phyloP scores from a whole-genome alignment of 352 stramenopile genomes.

The Globisporangium spinosum region DNA sequence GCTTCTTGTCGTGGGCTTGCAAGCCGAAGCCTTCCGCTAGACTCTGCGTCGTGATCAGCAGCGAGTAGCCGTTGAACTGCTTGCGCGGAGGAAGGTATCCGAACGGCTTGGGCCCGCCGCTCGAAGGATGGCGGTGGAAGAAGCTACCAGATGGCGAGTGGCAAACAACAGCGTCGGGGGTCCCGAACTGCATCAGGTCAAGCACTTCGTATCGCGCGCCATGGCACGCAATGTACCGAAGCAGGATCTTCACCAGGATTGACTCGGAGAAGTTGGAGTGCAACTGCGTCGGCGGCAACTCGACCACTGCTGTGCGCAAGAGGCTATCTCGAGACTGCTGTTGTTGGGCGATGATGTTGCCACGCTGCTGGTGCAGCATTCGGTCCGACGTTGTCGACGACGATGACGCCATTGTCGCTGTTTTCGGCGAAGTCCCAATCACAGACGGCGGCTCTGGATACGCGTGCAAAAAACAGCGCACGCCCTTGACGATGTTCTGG shows the following conservation, averaged over 20 bases:
- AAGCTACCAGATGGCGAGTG: conserved; percentile 77
- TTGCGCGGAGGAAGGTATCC: conserved; percentile 20
- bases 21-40: conserved; percentile 31
- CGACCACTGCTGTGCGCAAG: conserved; percentile 47
- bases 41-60: conserved; percentile 76
- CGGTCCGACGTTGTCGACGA: not conserved
- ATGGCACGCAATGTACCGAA: conserved; percentile 86
- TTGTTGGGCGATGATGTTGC: conserved; percentile 16
- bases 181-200: conserved; percentile 83
- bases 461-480: conserved; percentile 65
- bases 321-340: conserved; percentile 37
- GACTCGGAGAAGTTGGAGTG: conserved; percentile 70
- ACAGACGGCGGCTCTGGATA: conserved; percentile 37
- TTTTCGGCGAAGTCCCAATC: not conserved
- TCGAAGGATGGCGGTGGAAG: conserved; percentile 52
- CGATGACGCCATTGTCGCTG: not conserved
- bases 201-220: conserved; percentile 75
- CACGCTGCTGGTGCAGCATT: conserved; percentile 12
- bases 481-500: conserved; percentile 79
- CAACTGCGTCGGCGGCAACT: conserved; percentile 50
- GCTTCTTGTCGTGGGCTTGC: conserved; percentile 36
- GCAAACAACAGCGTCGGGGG: conserved; percentile 75
- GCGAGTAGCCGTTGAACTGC: conserved; percentile 51
- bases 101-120: conserved; percentile 23
- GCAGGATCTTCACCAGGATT: conserved; percentile 72